Evolutionary conservation across 2,329 filamentous ascomycete genomes (phyloP).

Genomic region (Cercospora nicotianae): DNA sequence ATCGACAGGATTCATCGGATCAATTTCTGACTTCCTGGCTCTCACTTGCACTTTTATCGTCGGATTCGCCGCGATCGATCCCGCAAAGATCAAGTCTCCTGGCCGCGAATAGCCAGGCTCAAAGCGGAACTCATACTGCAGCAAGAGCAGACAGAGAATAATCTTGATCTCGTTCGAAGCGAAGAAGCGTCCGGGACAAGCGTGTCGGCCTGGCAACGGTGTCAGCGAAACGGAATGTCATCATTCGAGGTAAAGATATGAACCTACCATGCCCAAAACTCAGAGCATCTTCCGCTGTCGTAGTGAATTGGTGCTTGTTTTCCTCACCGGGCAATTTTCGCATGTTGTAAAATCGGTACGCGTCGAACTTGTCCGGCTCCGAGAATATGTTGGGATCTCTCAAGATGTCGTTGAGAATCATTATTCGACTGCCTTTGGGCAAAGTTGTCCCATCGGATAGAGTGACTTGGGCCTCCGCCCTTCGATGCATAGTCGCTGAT

Average conservation of each 20-base stretch:
- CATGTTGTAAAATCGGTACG: background rate
- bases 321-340: background rate
- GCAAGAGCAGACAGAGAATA: slow-evolving; percentile 34
- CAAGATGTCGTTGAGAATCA: background rate
- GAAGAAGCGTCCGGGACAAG: slow-evolving; percentile 27
- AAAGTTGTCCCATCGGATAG: background rate
- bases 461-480: background rate
- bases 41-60: background rate
- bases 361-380: background rate
- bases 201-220: background rate
- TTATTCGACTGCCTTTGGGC: background rate
- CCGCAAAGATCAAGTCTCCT: background rate
- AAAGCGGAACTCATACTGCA: slow-evolving; percentile 37
- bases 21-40: background rate
- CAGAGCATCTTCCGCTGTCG: background rate
- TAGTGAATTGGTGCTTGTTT: background rate
- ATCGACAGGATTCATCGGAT: background rate
- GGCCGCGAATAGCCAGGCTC: background rate
- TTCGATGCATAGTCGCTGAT: background rate
- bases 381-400: background rate
- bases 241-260: background rate
- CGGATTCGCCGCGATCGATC: background rate
- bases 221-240: background rate
- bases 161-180: slow-evolving; percentile 39
- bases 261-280: background rate